phyloP scores from a whole-genome alignment of 2,329 filamentous ascomycete species.

The Macrophomina phaseolina region DNA sequence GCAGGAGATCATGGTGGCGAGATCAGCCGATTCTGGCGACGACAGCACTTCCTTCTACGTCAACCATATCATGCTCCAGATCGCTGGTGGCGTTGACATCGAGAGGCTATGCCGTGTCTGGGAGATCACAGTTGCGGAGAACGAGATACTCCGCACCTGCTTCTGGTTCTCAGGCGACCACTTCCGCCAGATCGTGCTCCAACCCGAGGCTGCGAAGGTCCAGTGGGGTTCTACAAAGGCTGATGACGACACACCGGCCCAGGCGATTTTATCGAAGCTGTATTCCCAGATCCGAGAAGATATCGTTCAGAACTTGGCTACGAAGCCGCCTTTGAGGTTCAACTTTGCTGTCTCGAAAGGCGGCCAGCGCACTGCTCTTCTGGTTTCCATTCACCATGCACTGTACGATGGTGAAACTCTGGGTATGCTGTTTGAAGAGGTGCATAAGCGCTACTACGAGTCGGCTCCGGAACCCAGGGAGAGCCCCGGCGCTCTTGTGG shows the following conservation, averaged over 20 bases:
- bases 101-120: slow-evolving; percentile 53
- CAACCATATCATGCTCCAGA: slow-evolving; percentile 46
- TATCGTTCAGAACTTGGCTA: slow-evolving; percentile 29
- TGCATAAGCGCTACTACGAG: slow-evolving; percentile 36
- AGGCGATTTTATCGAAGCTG: slow-evolving; percentile 30
- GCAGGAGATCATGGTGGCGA: slow-evolving; percentile 45
- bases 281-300: slow-evolving; percentile 25
- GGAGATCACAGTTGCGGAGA: slow-evolving; percentile 51
- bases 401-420: slow-evolving; percentile 47
- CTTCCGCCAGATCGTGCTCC: slow-evolving; percentile 41
- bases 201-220: slow-evolving; percentile 27
- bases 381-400: slow-evolving; percentile 46
- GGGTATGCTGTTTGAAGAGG: slow-evolving; percentile 41
- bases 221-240: slow-evolving; percentile 34
- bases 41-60: slow-evolving; percentile 43
- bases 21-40: slow-evolving; percentile 38
- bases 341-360: slow-evolving; percentile 32
- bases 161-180: slow-evolving; percentile 60
- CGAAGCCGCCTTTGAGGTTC: slow-evolving; percentile 39
- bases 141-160: slow-evolving; percentile 57
- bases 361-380: slow-evolving; percentile 33
- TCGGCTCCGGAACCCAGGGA: slow-evolving; percentile 31
- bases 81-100: slow-evolving; percentile 49
- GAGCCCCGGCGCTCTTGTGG: slow-evolving; percentile 35
- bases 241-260: slow-evolving; percentile 24